Base-by-base conservation (phyloP, 2,329 filamentous ascomycete species). In the Rugonectria rugulosa region DNA sequence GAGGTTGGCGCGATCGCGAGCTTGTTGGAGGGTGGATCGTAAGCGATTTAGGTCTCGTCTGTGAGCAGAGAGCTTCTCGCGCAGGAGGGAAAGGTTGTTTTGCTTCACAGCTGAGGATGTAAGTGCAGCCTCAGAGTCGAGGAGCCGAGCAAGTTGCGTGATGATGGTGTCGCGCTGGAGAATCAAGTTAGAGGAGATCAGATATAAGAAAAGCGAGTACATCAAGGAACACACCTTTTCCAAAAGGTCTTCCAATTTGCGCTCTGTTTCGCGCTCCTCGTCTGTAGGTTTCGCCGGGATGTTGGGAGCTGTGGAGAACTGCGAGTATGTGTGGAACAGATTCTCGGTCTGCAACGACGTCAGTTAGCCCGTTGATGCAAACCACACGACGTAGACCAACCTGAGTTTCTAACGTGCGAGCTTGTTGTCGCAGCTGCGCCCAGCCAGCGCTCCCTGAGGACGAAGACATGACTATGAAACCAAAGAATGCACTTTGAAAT, bases 21-120 rank as follows among this genome's bases (percentile, higher is more conserved):
- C 87, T 65, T 94, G 88, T 47, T 85, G 76, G 46, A 99, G 88
- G 55, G 87, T 84, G 23, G 85, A 81, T 56, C 87, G 89, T 46
- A 98, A 81, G 9, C 92, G 89, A 5, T 80, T 75, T 31, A 97
- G 85, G 74, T 98, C 94, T 61, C 88, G 88, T 59, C 88, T 87
- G 78, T 99, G 94, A 71, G 96, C 90, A 31, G 86, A 80, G 14
- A 98, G 88, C 72, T 97, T 89, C 78, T 97, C 93, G 63, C 91
- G 90, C 67, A 98, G 91, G 24, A 96, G 89, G 56, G 91, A 84
- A 31, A 99, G 87, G 73, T 98, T 97, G 79, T 94, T 97, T 70
- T 97, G 93, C 77, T 98, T 98, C n/a, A 97, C 84, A 52, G 93
- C 92, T 31, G 94, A 98, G 38, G 92, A 88, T 45, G 90, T 92